Conservation (phyloP, 2,329 filamentous ascomycete genomes). For the Trichoderma breve region DNA sequence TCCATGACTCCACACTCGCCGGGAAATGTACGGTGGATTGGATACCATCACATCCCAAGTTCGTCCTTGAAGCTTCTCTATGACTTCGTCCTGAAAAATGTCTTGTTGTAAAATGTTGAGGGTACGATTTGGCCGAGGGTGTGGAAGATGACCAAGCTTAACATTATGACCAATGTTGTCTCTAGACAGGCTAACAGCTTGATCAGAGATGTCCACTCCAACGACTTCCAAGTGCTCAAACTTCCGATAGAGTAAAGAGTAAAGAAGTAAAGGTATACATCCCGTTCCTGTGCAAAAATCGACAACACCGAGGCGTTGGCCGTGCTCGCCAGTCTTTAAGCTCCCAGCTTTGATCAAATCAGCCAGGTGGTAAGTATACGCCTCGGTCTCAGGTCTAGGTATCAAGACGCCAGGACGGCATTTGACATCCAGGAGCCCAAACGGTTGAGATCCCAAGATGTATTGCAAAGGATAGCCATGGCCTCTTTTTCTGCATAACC, state of each 20-base stretch:
- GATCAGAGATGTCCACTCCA: conserved; percentile 70
- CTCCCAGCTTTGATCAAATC: conserved; percentile 37
- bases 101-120: conserved; percentile 49
- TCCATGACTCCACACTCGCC: conserved; percentile 40
- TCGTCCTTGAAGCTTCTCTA: conserved; percentile 27
- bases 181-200: conserved; percentile 63
- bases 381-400: conserved; percentile 75
- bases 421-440: conserved; percentile 75
- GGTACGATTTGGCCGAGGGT: conserved; percentile 23
- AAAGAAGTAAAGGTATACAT: conserved; percentile 79
- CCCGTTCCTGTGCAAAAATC: conserved; percentile 91
- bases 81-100: conserved; percentile 46
- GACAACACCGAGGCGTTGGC: conserved; percentile 57
- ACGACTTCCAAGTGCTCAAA: conserved; percentile 48
- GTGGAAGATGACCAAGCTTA: conserved; percentile 26
- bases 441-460: conserved; percentile 82
- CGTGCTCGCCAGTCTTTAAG: conserved; percentile 15
- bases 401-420: conserved; percentile 81
- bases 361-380: conserved; percentile 59
- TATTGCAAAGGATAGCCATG: conserved; percentile 82
- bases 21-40: conserved; percentile 90
- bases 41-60: conserved; percentile 69
- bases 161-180: conserved; percentile 60
- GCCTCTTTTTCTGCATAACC: conserved; percentile 50
- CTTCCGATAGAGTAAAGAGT: conserved; percentile 54